Percentiles rank a stretch among this genome's conserved stretches.
These are phyloP conservation scores for Myxozyma melibiosi DNA, from an alignment of 805 yeast species.

Conservation along the genomic window DNA sequence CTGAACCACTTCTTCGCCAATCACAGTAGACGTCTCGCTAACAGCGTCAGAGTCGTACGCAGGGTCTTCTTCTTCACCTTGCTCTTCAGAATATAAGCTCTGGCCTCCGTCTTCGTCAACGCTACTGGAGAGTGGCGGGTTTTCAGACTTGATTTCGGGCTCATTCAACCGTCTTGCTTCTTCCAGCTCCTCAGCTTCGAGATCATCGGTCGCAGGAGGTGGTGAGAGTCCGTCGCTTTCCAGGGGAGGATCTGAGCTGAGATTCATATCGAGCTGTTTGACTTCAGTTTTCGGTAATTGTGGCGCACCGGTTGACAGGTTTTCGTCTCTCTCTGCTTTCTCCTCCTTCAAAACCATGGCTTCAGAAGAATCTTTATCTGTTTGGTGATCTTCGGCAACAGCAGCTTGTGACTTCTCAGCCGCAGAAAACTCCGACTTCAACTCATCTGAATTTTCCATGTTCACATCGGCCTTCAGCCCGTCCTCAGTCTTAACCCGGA, in stretches of 20 bases:
- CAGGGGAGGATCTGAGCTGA: too few species aligned
- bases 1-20: slow-evolving; percentile 10
- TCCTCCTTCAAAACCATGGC: neutral
- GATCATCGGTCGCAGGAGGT: slow-evolving; percentile 8
- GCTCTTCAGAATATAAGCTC: neutral
- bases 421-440: too few species aligned
- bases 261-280: too few species aligned
- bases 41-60: slow-evolving; percentile 12
- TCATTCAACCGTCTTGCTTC: neutral
- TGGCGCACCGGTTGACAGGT: too few species aligned
- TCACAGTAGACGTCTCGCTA: slow-evolving; percentile 28
- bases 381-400: too few species aligned
- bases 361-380: too few species aligned
- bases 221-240: neutral
- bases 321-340: neutral
- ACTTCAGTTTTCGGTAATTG: too few species aligned
- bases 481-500: neutral
- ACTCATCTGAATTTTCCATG: too few species aligned
- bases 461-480: too few species aligned
- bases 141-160: neutral
- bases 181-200: neutral
- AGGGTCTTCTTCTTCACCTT: neutral
- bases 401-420: too few species aligned
- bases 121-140: neutral
- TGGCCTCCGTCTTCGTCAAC: neutral